These are phyloP conservation scores for Lanmaoa rubissima DNA, from an alignment of 768 basidiomycete genomes.

Conservation along the genomic window DNA sequence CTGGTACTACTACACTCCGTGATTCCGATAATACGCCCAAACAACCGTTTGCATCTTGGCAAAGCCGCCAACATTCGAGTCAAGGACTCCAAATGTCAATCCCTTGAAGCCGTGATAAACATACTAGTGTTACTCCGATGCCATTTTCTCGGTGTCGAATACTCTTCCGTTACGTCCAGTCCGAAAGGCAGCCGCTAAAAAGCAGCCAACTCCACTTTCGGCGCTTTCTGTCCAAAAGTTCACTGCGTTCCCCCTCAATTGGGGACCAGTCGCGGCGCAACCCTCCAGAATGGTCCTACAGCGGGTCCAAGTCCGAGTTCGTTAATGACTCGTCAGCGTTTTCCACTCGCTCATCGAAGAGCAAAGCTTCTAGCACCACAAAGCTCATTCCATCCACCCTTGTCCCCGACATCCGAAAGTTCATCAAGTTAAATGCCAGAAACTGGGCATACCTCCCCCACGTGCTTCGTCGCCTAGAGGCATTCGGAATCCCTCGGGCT, in stretches of 20 bases:
- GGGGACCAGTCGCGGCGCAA: not conserved
- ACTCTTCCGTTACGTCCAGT: constrained; percentile 8
- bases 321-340: not conserved
- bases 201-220: constrained; percentile 18
- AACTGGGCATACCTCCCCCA: constrained; percentile 37
- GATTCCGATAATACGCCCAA: no score
- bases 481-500: constrained; percentile 46
- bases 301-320: not conserved
- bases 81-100: not conserved
- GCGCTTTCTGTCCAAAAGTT: constrained; percentile 12
- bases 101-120: not conserved
- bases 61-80: not conserved
- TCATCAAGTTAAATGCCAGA: constrained; percentile 38
- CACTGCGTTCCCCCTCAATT: not conserved
- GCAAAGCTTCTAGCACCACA: not conserved
- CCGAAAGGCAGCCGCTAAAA: constrained; percentile 18
- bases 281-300: constrained; percentile 1
- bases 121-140: constrained; percentile 11
- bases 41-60: no score
- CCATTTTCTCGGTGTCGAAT: constrained; percentile 19
- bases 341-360: not conserved
- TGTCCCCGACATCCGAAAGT: constrained; percentile 12
- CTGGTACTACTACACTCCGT: no score
- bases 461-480: constrained; percentile 40
- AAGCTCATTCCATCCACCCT: not conserved